Evolutionary conservation across 148 eudicot genomes (phyloP), one percentile per base, ranked within the genome.

Genomic region (Heliamphora exappendiculata): DNA sequence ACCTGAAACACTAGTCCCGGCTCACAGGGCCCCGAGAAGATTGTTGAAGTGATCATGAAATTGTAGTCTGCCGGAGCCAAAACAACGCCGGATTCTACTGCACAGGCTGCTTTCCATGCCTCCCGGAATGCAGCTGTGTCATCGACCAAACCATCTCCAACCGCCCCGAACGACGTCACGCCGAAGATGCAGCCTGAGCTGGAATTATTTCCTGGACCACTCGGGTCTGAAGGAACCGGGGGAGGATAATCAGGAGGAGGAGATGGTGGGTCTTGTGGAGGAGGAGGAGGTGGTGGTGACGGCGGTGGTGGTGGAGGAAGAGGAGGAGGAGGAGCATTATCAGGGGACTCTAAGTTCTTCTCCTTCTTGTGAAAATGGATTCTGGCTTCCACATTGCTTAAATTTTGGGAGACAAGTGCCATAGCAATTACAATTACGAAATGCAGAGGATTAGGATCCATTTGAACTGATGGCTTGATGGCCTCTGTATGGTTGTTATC

Each of bases 41-140:
- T 91, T 1, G 98, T 88, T 1, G 98, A 95, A 39, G 91, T 88
- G 78, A 95, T 85, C 69, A 82, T 75, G 74, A 95, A 95, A n/a
- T 57, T 78, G 28, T 81, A 85, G 39, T 39, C 78, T 3, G 88
- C 31, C 19, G 98, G 97, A 45, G 57, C 89, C 70, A 88, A 79
- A 34, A 95, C 14, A 12, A 90, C 87, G 9, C 78, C 89, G 14
- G 87, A 82, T 42, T 92, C 91, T 16, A 84, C 93, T 6, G 87
- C 89, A 59, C 98, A 95, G 3, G 98, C 97, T 14, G 84, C 96
- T 81, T 92, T 92, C 98, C 98, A 95, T 19, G 98, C 96, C 2
- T 60, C 76, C 76, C 74, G 60, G 59, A 95, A 92, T 1, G 98
- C 92, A 5, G 85, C 83, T 2, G 94, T 92, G 82, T 95, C 98